Evolutionary conservation across 179 eudicot species (phyloP).

Genomic region (Beta corolliflora): DNA sequence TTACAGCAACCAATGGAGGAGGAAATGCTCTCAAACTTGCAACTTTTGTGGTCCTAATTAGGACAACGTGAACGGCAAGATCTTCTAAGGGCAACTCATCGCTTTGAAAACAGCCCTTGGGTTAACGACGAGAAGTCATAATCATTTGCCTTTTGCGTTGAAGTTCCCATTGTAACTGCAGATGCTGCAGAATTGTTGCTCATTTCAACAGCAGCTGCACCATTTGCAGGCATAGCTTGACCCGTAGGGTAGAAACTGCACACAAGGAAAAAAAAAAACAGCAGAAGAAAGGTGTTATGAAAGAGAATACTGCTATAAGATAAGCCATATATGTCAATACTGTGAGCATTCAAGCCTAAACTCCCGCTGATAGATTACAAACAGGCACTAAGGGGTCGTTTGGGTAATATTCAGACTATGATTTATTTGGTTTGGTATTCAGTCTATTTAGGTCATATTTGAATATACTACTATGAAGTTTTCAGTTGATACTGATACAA

Average conservation of each 20-base stretch:
- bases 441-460: background rate
- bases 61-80: constrained; percentile 9
- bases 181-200: constrained; percentile 46
- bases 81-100: constrained; percentile 35
- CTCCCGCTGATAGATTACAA: background rate
- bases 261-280: background rate
- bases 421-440: background rate
- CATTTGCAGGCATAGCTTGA: constrained; percentile 54
- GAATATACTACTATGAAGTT: no score
- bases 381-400: background rate
- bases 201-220: constrained; percentile 42
- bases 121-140: constrained; percentile 90
- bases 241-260: constrained; percentile 59
- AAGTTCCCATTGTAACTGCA: constrained; percentile 34
- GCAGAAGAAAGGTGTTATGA: background rate
- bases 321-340: background rate
- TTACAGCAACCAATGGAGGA: constrained; percentile 16
- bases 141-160: constrained; percentile 58
- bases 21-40: constrained; percentile 15
- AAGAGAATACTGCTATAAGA: background rate
- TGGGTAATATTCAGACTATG: background rate
- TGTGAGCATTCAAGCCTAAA: background rate
- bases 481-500: no score
- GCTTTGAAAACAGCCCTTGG: constrained; percentile 77
- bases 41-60: constrained; percentile 15